These are phyloP conservation scores for Mycena latifolia DNA, from an alignment of 768 basidiomycete genomes.

Conservation along the genomic window DNA sequence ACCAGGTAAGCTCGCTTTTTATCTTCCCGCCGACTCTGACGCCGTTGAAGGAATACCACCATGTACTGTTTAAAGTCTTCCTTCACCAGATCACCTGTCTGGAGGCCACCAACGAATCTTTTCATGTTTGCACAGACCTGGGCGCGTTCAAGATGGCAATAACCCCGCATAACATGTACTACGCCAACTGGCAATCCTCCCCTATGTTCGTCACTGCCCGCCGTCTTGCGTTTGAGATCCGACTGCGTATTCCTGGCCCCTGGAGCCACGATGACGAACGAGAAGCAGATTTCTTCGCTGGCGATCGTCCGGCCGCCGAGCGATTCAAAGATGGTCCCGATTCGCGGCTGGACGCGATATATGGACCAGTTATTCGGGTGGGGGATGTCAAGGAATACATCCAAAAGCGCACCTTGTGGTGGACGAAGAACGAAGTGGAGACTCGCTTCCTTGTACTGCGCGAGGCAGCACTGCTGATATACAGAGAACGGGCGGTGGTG, in stretches of 20 bases:
- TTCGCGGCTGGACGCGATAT: not conserved
- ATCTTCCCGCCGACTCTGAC: not conserved
- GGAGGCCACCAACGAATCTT: not conserved
- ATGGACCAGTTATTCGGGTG: not conserved
- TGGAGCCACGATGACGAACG: slow-evolving; percentile 12
- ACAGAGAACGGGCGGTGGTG: not conserved
- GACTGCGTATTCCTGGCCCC: not conserved
- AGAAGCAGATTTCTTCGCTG: slow-evolving; percentile 17
- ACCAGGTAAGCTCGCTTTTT: not conserved
- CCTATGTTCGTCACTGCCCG: slow-evolving; percentile 9
- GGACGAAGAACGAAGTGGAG: not conserved
- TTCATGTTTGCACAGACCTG: not conserved
- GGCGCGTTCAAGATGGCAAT: not conserved
- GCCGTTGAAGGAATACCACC: not conserved
- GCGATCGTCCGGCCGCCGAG: slow-evolving; percentile 3
- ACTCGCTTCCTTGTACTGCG: slow-evolving; percentile 3
- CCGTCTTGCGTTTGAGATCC: slow-evolving; percentile 1
- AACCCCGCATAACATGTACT: not conserved
- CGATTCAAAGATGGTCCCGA: not conserved
- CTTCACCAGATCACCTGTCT: slow-evolving; percentile 1
- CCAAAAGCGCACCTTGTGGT: not conserved
- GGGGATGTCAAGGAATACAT: not conserved
- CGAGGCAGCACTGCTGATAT: slow-evolving; percentile 2
- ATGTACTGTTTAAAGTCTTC: slow-evolving; percentile 6
- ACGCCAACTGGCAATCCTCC: slow-evolving; percentile 2